Conservation (phyloP, 345 rosid species). For the Murraya paniculata region DNA sequence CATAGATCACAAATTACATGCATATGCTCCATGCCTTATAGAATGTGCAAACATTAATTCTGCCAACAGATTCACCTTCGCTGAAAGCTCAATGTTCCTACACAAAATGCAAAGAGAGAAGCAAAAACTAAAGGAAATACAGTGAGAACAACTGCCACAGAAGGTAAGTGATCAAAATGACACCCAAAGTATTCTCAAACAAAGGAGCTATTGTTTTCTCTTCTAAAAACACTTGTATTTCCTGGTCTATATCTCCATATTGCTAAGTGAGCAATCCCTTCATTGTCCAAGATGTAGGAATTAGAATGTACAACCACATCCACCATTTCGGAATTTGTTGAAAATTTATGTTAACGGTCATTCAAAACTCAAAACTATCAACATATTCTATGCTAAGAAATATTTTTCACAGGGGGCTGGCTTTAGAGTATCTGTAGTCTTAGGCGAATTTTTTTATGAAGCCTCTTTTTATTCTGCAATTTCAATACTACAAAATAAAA, state of each 20-base stretch:
- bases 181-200: too few relatives aligned
- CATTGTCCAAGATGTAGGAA: slow-evolving; percentile 34
- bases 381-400: too few relatives aligned
- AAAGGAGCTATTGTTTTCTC: slow-evolving; percentile 14
- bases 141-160: slow-evolving; percentile 22
- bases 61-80: neutral
- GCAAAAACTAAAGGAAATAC: slow-evolving; percentile 24
- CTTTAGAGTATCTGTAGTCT: too few relatives aligned
- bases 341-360: too few relatives aligned
- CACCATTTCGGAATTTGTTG: too few relatives aligned
- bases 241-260: slow-evolving; percentile 14
- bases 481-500: too few relatives aligned
- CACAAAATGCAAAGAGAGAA: slow-evolving; percentile 20
- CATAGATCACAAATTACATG: too few relatives aligned
- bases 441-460: too few relatives aligned
- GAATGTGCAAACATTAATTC: neutral
- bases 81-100: slow-evolving; percentile 25
- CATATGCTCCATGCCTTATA: neutral
- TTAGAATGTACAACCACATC: slow-evolving; percentile 28
- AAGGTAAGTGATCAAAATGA: slow-evolving; percentile 22
- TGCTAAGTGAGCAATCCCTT: slow-evolving; percentile 31
- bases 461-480: too few relatives aligned
- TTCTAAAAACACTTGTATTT: neutral
- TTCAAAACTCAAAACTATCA: too few relatives aligned
- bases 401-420: too few relatives aligned